Evolutionary conservation across 306 rosid species (phyloP).

Genomic region (Rosa chinensis): DNA sequence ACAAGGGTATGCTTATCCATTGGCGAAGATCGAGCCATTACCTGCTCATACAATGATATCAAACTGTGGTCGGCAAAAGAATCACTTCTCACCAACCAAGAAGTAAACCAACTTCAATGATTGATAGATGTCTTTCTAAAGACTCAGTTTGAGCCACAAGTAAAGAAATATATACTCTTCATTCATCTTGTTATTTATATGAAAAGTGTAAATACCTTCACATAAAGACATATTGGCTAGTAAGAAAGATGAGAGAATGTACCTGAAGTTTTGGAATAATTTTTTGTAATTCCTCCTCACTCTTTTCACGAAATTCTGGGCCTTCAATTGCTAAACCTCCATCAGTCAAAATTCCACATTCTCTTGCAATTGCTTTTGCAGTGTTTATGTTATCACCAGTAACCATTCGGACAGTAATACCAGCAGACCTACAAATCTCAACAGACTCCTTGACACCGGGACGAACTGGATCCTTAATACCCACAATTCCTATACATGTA

Average conservation of each 20-base stretch:
- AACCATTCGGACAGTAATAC: conserved; percentile 89
- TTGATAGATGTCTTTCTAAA: neutral
- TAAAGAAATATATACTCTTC: neutral
- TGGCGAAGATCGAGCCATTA: conserved; percentile 97
- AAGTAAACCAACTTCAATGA: neutral
- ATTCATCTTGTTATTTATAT: neutral
- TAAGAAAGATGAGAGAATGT: conserved; percentile 4
- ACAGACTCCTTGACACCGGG: conserved; percentile 95
- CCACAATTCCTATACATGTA: conserved; percentile 92
- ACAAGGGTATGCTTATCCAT: conserved; percentile 95
- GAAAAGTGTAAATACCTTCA: neutral
- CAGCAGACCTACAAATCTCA: conserved; percentile 90
- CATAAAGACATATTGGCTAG: neutral
- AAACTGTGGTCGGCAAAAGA: conserved; percentile 13
- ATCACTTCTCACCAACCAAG: neutral
- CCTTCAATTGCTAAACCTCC: conserved; percentile 93
- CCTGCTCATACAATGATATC: conserved; percentile 50
- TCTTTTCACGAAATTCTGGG: conserved; percentile 81
- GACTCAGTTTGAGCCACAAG: neutral
- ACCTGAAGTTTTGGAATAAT: conserved; percentile 91
- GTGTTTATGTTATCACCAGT: conserved; percentile 96
- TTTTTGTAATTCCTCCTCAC: conserved; percentile 56
- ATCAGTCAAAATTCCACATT: conserved; percentile 90
- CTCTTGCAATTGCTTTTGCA: conserved; percentile 98
- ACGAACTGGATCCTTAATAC: conserved; percentile 98